A percentile compares a stretch with the other conserved stretches of the same genome.
Evolutionary conservation across 257 asterid genomes (phyloP).

Genomic region (Primulina huaijiensis): DNA sequence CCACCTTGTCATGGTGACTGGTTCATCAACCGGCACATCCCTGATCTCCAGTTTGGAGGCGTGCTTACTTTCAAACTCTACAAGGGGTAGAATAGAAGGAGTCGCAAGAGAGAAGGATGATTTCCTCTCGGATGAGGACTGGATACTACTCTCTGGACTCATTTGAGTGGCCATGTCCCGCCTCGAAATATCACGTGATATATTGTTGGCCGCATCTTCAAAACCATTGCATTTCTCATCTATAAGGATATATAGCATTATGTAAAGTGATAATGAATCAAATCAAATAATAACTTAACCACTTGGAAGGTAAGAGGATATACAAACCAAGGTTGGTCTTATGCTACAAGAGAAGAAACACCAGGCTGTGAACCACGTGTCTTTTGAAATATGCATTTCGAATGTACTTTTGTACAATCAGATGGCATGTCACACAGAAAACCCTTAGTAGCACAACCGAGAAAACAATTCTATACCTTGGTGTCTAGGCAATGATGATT

Average conservation of each 20-base stretch:
- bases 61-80: constrained; percentile 41
- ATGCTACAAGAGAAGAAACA: not conserved
- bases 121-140: constrained; percentile 46
- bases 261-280: not conserved
- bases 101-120: constrained; percentile 58
- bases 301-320: constrained; percentile 8
- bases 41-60: constrained; percentile 58
- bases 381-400: not conserved
- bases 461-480: constrained; percentile 45
- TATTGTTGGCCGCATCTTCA: constrained; percentile 40
- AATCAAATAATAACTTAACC: not conserved
- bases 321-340: not conserved
- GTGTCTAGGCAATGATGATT: constrained; percentile 44
- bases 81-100: constrained; percentile 54
- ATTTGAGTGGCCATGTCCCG: constrained; percentile 97
- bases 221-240: constrained; percentile 44
- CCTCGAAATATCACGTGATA: constrained; percentile 59
- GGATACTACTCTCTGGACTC: constrained; percentile 79
- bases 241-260: not conserved
- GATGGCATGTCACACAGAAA: not conserved
- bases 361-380: not conserved
- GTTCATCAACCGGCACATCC: constrained; percentile 84
- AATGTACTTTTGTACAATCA: not conserved
- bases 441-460: not conserved
- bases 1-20: constrained; percentile 84